Evolutionary conservation across 2,329 filamentous ascomycete genomes (phyloP).

Genomic region (Colletotrichum eleusines): DNA sequence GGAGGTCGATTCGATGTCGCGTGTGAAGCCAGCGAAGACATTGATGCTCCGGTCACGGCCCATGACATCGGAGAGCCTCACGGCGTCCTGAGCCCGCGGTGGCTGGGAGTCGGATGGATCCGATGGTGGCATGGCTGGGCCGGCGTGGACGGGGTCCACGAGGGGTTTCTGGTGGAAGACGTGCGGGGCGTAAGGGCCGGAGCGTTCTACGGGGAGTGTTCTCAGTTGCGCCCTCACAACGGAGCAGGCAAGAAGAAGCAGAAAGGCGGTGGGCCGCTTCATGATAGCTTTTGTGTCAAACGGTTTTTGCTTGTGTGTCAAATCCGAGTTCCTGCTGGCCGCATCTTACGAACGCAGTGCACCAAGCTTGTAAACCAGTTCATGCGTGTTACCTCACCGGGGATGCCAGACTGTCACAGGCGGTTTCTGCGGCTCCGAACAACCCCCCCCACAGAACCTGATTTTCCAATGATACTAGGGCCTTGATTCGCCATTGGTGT

Average conservation of each 20-base stretch:
- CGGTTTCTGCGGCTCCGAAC: background rate
- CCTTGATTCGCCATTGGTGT: slow-evolving; percentile 17
- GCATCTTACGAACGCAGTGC: slow-evolving; percentile 8
- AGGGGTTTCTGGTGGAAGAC: slow-evolving; percentile 41
- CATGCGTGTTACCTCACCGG: slow-evolving; percentile 14
- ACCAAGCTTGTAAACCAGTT: slow-evolving; percentile 11
- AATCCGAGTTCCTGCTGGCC: background rate
- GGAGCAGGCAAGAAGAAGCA: slow-evolving; percentile 34
- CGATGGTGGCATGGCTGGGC: slow-evolving; percentile 46
- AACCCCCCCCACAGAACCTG: slow-evolving; percentile 21
- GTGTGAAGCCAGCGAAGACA: slow-evolving; percentile 84
- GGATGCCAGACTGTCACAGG: background rate
- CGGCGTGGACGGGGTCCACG: slow-evolving; percentile 37
- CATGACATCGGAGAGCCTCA: slow-evolving; percentile 87
- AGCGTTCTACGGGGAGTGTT: slow-evolving; percentile 33
- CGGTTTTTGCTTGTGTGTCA: background rate
- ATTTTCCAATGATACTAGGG: slow-evolving; percentile 2
- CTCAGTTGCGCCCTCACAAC: slow-evolving; percentile 31
- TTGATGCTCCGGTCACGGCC: slow-evolving; percentile 83
- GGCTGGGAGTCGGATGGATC: slow-evolving; percentile 46
- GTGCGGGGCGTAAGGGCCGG: slow-evolving; percentile 27
- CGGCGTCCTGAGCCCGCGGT: slow-evolving; percentile 56
- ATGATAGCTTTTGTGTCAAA: slow-evolving; percentile 23
- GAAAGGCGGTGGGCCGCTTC: slow-evolving; percentile 35
- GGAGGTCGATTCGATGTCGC: slow-evolving; percentile 78